Evolutionary conservation across 148 eudicot genomes (phyloP), one percentile per base, ranked within the genome.

Genomic region (Rhododendron kiyosumense): DNA sequence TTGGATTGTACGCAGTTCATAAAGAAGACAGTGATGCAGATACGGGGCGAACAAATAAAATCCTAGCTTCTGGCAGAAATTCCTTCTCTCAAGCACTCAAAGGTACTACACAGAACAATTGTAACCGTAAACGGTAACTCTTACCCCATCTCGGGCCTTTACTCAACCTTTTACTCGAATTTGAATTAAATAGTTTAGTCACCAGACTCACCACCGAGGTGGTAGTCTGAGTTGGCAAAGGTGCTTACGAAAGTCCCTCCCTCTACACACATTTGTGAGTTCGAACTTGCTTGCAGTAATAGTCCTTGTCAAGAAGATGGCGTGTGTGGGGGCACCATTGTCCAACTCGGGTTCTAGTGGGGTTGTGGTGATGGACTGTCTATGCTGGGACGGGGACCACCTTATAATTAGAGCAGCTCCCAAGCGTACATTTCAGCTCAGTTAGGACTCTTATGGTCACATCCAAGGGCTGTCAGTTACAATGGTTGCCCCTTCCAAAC

Each of bases 31-130:
- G 81, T 81, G 90, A 88, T 89, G 89, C 84, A 80, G 89, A 88
- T 83, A 89, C 84, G 30, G 93, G 88, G 81, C 91, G 84, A 84
- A 93, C 87, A 76, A 85, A 73, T 85, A 89, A 85, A 83, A 65
- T 85, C 85, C 65, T 90, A 85, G 94, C 91, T 88, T 95, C 96
- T 78, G 94, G 93, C 15, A 97, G 98, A 81, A 94, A 59, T 59
- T 94, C 96, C 30, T 94, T 92, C 87, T 93, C 98, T 78, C 89
- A 89, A 84, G 98, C 98, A 75, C 91, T 92, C 20, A 93, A 92
- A 95, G 98, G 98, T 97, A 89, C 45, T 18, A 17, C 41, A n/a
- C 71, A 73, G 15, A 20, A 45, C 26, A 86, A 75, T 20, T 71
- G 38, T 71, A 71, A 71, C 38, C 30, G 41, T 69, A 69, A 63